A percentile compares a stretch with the other conserved stretches of the same genome.
Evolutionary conservation across 1,284 basidiomycete species (phyloP).

Genomic region (Leccinum griseonigrum): DNA sequence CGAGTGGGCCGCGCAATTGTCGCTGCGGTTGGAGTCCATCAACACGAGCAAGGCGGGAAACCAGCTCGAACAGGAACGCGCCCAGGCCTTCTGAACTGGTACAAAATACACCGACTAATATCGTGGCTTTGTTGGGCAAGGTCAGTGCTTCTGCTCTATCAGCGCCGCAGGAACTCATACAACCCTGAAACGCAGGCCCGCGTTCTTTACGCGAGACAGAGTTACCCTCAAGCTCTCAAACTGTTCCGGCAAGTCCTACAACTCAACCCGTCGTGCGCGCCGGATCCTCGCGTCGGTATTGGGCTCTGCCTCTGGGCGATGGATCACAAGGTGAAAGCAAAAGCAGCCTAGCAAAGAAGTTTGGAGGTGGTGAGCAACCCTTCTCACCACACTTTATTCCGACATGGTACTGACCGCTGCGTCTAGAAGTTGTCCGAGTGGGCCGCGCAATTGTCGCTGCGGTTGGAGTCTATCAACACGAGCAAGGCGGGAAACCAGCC

Average conservation of each 20-base stretch:
- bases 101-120: slow-evolving; percentile 58
- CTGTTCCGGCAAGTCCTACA: slow-evolving; percentile 82
- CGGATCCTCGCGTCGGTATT: slow-evolving; percentile 92
- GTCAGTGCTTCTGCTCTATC: slow-evolving; percentile 34
- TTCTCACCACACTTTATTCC: not conserved
- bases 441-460: no score
- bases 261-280: slow-evolving; percentile 73
- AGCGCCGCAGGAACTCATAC: not conserved
- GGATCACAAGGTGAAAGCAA: slow-evolving; percentile 76
- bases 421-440: no score
- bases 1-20: no score
- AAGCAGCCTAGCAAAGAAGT: slow-evolving; percentile 85
- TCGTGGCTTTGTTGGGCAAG: slow-evolving; percentile 81
- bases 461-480: no score
- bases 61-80: no score
- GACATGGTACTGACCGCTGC: no score
- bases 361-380: slow-evolving; percentile 66
- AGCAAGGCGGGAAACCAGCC: no score
- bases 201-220: slow-evolving; percentile 76
- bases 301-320: slow-evolving; percentile 90
- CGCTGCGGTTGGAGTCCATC: no score
- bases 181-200: slow-evolving; percentile 53
- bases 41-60: no score
- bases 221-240: slow-evolving; percentile 74
- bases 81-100: no score